Evolutionary conservation across 306 rosid species (phyloP), one percentile per base, ranked within the genome.

Genomic region (Inga laurina): DNA sequence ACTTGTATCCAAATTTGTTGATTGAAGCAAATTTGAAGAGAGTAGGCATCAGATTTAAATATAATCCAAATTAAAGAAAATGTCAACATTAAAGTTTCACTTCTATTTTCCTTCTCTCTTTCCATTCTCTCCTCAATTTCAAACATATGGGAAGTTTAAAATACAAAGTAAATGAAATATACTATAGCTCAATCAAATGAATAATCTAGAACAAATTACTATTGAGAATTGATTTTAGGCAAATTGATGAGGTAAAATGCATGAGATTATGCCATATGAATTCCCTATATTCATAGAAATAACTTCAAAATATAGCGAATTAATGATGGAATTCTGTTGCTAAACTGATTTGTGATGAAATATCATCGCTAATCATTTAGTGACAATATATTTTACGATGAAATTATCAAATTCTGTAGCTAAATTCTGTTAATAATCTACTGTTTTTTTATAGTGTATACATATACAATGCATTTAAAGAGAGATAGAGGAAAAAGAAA

Each of bases 21-120:
- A 37, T 68, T 34, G 48, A 67, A 7, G 21, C 13, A 67, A 14
- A 35, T 66, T 2, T 67, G 27, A 19, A 7, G 27, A 68, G 11
- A 68, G 21, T 8, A 35, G 3, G 66, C 3, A 37, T 19, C 43
- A 68, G 48, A 37, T 8, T 35, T 13, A 37, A 68, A 37, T 19
- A 11, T 45, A 69, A 84, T n/a, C 18, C 44, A 67, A 84, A 41
- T 73, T 51, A 49, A 75, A 68, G 66, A 19, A 75, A 66, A 37
- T 39, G 22, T 39, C 73, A 39, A 68, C 10, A 35, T 3, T 21
- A 70, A 70, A 41, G 4, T 39, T 37, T 41, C 13, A 21, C 24
- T 19, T n/a, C 27, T 19, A 5, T 21, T 57, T n/a, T 10, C 22
- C 3, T 39, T 10, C 3, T 14, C 2, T 54, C 21, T 21, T 54